Evolutionary conservation across 2,329 filamentous ascomycete genomes (phyloP), one percentile per base, ranked within the genome.

Genomic region (Bisporella sp.): DNA sequence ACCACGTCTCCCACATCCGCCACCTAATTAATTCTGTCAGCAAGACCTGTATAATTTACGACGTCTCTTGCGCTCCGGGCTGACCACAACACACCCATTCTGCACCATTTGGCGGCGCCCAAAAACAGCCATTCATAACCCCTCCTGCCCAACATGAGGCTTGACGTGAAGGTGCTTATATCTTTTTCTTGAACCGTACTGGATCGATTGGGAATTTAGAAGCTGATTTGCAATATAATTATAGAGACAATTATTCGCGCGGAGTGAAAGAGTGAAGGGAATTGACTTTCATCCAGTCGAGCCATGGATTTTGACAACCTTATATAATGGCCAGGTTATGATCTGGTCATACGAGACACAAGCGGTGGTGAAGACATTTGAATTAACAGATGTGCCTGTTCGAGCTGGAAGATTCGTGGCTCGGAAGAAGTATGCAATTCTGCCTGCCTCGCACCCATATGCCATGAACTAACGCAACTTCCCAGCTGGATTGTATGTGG

Each of bases 281-380:
- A 90, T 96, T 71, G 92, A 97, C 75, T 97, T 96, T 70, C 92
- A 97, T 69, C 91, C 90, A 41, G 89, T 89, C 53, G 92, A 96
- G 75, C 90, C 91, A 82, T 96, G 92, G 89, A 88, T 91, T 60
- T 80, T 97, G 65, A 96, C 92, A 32, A 97, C 93, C 29, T 76
- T 99, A 58, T 99, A 99, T 73, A 96, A 89, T 75, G 90, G 93
- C 70, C 92, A 97, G 76, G 93, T 95, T 68, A 95, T 97, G 75
- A 97, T 99, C 68, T 97, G 93, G 91, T 96, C 92, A 33, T 96
- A 95, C 71, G 92, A 95, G 73, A 95, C 90, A 47, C 90, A 95
- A 69, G 75, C 91, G 57, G 91, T 97, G 57, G 89, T 99, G 73
- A 97, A 97, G 78, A 96, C 92, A 4, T 99, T 99, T 71, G 93